phyloP scores from a whole-genome alignment of 2,329 filamentous ascomycete species.

The Teratosphaeria destructans region DNA sequence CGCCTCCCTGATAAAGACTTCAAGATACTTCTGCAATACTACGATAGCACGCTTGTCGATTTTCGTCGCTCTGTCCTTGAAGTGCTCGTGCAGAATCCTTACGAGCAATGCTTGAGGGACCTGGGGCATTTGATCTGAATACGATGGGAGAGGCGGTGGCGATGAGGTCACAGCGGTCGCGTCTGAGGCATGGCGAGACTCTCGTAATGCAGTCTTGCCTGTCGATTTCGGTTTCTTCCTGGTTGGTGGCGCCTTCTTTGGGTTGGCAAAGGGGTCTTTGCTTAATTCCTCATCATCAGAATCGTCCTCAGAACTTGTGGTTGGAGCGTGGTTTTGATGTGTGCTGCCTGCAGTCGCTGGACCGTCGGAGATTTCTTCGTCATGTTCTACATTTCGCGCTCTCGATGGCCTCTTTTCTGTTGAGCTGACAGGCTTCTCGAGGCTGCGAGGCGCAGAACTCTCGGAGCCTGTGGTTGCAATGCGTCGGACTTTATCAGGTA shows the following conservation, averaged over 20 bases:
- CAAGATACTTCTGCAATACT: slow-evolving; percentile 73
- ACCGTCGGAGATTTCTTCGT: slow-evolving; percentile 12
- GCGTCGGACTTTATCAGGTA: slow-evolving; percentile 17
- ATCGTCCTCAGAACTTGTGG: slow-evolving; percentile 3
- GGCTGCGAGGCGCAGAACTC: slow-evolving; percentile 4
- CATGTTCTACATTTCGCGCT: slow-evolving; percentile 1
- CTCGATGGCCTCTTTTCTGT: neutral
- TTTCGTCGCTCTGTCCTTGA: slow-evolving; percentile 58
- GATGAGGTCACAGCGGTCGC: neutral
- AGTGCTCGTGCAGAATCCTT: slow-evolving; percentile 68
- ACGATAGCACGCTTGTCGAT: slow-evolving; percentile 68
- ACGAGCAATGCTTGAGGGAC: slow-evolving; percentile 69
- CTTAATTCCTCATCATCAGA: slow-evolving; percentile 7
- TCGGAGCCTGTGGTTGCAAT: slow-evolving; percentile 38
- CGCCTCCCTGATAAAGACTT: slow-evolving; percentile 82
- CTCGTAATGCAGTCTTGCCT: slow-evolving; percentile 2
- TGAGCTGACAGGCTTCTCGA: neutral
- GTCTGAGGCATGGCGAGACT: neutral
- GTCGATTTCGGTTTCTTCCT: slow-evolving; percentile 1
- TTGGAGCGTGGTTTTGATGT: slow-evolving; percentile 1
- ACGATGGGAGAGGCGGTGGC: slow-evolving; percentile 9
- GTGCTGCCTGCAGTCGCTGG: neutral
- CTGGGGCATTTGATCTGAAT: slow-evolving; percentile 22
- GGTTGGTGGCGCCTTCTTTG: neutral
- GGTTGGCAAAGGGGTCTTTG: slow-evolving; percentile 13